phyloP scores from a whole-genome alignment of 495 filamentous ascomycete species.

The Penicillium crystallinum region DNA sequence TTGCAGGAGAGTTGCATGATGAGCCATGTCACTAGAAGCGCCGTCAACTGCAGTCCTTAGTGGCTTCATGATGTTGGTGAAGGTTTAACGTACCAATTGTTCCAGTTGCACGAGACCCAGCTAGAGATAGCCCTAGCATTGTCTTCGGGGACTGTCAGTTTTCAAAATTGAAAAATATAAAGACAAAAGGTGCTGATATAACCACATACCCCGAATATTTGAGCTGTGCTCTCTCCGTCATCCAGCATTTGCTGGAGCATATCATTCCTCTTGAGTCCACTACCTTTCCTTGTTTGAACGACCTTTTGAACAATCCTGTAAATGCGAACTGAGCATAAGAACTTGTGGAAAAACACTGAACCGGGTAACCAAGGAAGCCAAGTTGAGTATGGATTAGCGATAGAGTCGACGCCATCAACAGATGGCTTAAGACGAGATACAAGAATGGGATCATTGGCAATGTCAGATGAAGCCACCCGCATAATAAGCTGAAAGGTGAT shows the following conservation, averaged over 20 bases:
- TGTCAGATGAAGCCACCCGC: constrained; percentile 1
- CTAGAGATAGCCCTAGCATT: constrained; percentile 6
- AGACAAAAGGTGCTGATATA: not conserved
- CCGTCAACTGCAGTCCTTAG: not conserved
- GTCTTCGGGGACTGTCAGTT: not conserved
- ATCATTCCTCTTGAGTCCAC: not conserved
- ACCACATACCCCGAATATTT: not conserved
- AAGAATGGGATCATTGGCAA: not conserved
- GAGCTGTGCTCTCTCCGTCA: constrained; percentile 3
- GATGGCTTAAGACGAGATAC: not conserved
- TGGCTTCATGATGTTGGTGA: not conserved
- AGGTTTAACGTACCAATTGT: not conserved
- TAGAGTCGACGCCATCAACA: not conserved
- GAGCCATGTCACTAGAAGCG: constrained; percentile 3
- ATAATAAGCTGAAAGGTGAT: constrained; percentile 1
- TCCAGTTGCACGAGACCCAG: constrained; percentile 7
- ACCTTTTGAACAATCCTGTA: not conserved
- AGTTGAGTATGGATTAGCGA: not conserved
- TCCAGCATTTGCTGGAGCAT: constrained; percentile 5
- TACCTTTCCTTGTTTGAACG: not conserved
- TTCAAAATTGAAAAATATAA: not conserved
- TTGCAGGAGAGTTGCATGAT: constrained; percentile 7
- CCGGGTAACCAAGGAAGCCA: constrained; percentile 1
- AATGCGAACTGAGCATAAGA: not conserved
- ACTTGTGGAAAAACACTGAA: not conserved